A percentile compares a stretch with the other conserved stretches of the same genome.
Conservation (phyloP, 805 yeast species). For the Starmerella sp. region DNA sequence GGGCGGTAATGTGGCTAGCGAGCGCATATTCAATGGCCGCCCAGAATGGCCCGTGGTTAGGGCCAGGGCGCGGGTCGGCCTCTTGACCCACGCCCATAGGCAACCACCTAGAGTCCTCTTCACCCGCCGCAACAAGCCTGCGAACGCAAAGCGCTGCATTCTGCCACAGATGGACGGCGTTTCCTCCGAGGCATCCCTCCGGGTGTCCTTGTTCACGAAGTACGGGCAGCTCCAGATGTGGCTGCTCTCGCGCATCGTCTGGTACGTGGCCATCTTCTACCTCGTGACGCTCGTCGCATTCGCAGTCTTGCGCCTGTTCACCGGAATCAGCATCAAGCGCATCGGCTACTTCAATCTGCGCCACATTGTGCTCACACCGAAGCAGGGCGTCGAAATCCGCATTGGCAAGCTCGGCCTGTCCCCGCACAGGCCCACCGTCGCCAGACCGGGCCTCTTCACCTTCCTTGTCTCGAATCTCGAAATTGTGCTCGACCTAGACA, state of each 20-base stretch:
- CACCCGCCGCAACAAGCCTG: neutral
- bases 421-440: slow-evolving; percentile 33
- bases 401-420: slow-evolving; percentile 30
- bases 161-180: neutral
- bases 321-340: slow-evolving; percentile 34
- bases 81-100: neutral
- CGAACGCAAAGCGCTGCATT: neutral
- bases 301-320: slow-evolving; percentile 31
- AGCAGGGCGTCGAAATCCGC: slow-evolving; percentile 29
- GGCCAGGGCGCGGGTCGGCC: neutral
- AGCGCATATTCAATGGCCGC: neutral
- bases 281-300: slow-evolving; percentile 30
- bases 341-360: slow-evolving; percentile 34
- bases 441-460: slow-evolving; percentile 33
- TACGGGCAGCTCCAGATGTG: slow-evolving; percentile 22
- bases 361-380: slow-evolving; percentile 28
- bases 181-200: slow-evolving; percentile 3
- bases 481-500: slow-evolving; percentile 24
- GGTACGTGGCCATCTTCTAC: slow-evolving; percentile 21
- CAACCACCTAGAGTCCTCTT: neutral
- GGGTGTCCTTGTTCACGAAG: slow-evolving; percentile 19
- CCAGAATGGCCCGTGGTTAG: neutral
- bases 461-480: slow-evolving; percentile 28
- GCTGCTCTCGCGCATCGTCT: slow-evolving; percentile 20
- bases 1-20: neutral